Percentiles rank a stretch among this genome's conserved stretches.
These are phyloP conservation scores for Dysphania ambrosioides DNA, from an alignment of 148 eudicot species.

Conservation along the genomic window DNA sequence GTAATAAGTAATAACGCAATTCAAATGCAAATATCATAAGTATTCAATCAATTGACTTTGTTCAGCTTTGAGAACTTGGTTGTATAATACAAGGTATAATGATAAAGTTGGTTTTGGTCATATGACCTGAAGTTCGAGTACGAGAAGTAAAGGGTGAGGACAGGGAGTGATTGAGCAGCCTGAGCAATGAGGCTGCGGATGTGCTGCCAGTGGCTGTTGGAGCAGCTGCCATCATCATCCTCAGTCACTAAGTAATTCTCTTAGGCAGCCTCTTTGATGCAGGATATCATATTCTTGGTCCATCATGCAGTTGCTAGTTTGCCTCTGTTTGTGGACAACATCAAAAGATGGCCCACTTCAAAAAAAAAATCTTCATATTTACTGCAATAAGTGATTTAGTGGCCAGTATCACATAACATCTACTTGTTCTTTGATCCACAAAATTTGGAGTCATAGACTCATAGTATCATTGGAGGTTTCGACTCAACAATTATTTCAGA, in stretches of 20 bases:
- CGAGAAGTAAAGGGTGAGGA: no score
- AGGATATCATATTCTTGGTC: neutral
- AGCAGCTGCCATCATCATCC: constrained; percentile 7
- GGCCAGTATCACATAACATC: neutral
- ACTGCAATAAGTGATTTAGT: neutral
- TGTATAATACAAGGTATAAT: neutral
- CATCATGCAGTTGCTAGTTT: neutral
- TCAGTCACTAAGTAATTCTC: neutral
- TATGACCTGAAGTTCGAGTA: constrained; percentile 16
- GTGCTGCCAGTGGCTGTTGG: neutral
- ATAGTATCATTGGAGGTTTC: no score
- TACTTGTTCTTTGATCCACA: neutral
- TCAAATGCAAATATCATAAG: neutral
- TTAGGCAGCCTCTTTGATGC: neutral
- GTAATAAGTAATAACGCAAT: constrained; percentile 9
- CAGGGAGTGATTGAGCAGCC: no score
- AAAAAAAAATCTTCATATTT: neutral
- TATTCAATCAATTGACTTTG: neutral
- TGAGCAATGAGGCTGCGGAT: neutral
- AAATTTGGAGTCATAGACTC: no score
- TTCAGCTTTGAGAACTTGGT: neutral
- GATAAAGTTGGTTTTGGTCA: neutral
- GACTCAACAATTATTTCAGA: no score
- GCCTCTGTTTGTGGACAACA: constrained; percentile 16
- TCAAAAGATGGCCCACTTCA: constrained; percentile 18